These are phyloP conservation scores for Pseudomicrostroma phylloplanum DNA, from an alignment of 1,284 basidiomycete species.

Conservation along the genomic window DNA sequence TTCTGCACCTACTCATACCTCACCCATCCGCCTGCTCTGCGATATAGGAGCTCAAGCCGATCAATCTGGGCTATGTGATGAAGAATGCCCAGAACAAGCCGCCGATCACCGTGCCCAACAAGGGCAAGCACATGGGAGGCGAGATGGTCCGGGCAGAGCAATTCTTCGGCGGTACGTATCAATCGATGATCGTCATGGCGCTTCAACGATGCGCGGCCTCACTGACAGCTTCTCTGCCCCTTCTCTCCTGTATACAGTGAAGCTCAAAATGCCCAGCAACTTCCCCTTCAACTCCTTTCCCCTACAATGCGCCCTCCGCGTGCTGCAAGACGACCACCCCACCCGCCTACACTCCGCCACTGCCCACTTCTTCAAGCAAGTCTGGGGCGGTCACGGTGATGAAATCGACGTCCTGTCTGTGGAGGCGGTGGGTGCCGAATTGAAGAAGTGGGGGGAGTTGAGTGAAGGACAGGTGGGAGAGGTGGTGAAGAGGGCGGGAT, in stretches of 20 bases:
- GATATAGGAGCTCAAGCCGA: slow-evolving; percentile 19
- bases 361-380: slow-evolving; percentile 24
- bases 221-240: neutral
- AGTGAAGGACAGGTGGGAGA: slow-evolving; percentile 12
- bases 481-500: slow-evolving; percentile 9
- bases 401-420: slow-evolving; percentile 19
- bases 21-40: neutral
- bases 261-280: slow-evolving; percentile 23
- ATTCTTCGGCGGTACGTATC: slow-evolving; percentile 27
- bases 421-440: slow-evolving; percentile 19
- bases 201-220: too few relatives aligned
- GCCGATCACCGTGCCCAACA: slow-evolving; percentile 42
- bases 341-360: slow-evolving; percentile 17
- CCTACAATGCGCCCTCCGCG: slow-evolving; percentile 28
- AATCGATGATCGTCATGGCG: too few relatives aligned
- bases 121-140: slow-evolving; percentile 34
- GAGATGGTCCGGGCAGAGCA: slow-evolving; percentile 26
- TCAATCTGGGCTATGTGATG: slow-evolving; percentile 46
- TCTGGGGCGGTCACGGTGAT: slow-evolving; percentile 27
- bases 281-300: slow-evolving; percentile 43
- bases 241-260: neutral
- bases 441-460: slow-evolving; percentile 10
- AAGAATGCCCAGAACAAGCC: slow-evolving; percentile 44
- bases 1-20: neutral
- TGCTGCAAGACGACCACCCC: slow-evolving; percentile 13